Evolutionary conservation across 306 rosid genomes (phyloP), one percentile per base, ranked within the genome.

Genomic region (Purshia tridentata): DNA sequence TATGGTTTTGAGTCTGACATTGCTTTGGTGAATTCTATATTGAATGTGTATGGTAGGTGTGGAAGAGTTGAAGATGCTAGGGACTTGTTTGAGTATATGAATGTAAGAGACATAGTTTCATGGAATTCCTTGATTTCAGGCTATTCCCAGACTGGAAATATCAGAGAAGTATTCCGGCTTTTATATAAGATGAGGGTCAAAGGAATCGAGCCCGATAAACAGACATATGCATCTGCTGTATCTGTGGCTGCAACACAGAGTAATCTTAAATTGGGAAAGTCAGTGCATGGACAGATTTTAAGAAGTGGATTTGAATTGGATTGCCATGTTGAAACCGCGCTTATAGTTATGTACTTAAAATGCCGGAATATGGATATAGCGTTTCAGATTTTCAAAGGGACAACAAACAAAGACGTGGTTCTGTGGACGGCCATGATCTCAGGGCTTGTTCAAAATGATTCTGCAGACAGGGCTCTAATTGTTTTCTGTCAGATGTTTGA

Each of bases 341-440:
- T 87, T 53, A 71, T 87, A 55, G 87, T 84, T 14, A 85, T 84
- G 89, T 84, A 87, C 74, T 81, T 88, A 65, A 91, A 91, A 72
- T 75, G 84, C 62, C 65, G 83, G 74, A 85, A 75, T 35, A 75
- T 82, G 58, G 80, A 81, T 51, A 54, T 13, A 63, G 95, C 97
- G 7, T 82, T 85, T 81, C 77, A 39, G 74, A 79, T 91, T 41
- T 91, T 91, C 53, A 77, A 84, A 56, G 58, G 72, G 70, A 81
- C 69, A 52, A 71, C 41, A 8, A 69, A 82, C 12, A 85, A 76
- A 74, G 97, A 91, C 77, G 85, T 85, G 15, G 84, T 91, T 65
- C 71, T 77, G 74, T 91, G 97, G 92, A 91, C 97, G 9, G 92
- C 95, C 5, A 81, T 91, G 95, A 91, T 88, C 74, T 88, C 97